Evolutionary conservation across 345 rosid species (phyloP), one percentile per base, ranked within the genome.

Genomic region (Cochlearia excelsa): DNA sequence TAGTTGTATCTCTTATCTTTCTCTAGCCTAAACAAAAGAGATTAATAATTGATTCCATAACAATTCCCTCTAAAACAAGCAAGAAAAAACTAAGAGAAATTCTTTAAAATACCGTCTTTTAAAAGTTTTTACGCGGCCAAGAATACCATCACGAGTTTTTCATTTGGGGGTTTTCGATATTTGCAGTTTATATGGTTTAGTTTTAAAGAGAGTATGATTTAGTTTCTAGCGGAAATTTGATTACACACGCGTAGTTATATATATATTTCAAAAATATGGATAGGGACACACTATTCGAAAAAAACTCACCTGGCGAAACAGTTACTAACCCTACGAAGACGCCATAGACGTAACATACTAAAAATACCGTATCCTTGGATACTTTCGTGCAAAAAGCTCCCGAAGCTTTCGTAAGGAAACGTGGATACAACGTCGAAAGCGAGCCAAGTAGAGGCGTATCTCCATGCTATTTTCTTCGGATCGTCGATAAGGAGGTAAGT

Each of bases 321-420:
- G 23, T 41, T 29, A 56, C 95, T 82, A 51, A 83, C 95, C 40
- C 92, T 79, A 1, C 89, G 79, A 48, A 90, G 94, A 54, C 96
- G 96, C 97, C 97, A 90, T 2, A 90, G 81, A 33, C 97, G 94
- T 16, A 90, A 81, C 89, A 90, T 84, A 59, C 78, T 84, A 41
- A 87, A 80, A 39, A 81, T 77, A 0, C 94, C 91, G 59, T 87
- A 85, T 5, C 78, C 72, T 11, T 73, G 79, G 3, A 85, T 51
- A 27, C 68, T 58, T 46, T 62, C 43, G 5, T 91, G 95, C 33
- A 84, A 45, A 9, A 84, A 50, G 3, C 46, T 55, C 26, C 66
- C 66, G 33, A 78, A 80, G 35, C 66, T 44, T 61, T 91, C 95
- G 46, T 77, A 82, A n/a, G 96, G 98, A 66, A 86, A 49, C 0